Evolutionary conservation across 2,329 filamentous ascomycete species (phyloP), one percentile per base, ranked within the genome.

Genomic region (Penicillium sp.): DNA sequence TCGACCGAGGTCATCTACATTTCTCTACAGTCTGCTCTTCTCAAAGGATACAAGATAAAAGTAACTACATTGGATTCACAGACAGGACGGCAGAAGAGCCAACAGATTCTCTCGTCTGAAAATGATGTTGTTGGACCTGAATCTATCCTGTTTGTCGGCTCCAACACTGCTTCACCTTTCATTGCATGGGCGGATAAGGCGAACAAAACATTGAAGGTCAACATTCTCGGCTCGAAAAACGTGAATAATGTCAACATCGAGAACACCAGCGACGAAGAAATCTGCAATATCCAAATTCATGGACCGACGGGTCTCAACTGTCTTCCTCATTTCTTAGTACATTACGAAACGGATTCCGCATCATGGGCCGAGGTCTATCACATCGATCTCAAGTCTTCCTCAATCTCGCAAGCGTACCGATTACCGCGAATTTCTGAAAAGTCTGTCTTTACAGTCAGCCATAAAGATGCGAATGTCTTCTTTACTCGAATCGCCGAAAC

Each of bases 301-400:
- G 89, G 89, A 1, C 88, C 91, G 16, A 85, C 86, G 62, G 79
- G 87, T 55, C 75, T 84, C 28, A 88, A 89, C 66, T 87, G 89
- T 3, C 79, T 85, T 47, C 80, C 90, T 38, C 91, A 96, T 75
- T 95, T 97, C 75, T 77, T 97, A 30, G 88, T 96, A 5, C 89
- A 96, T 64, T 91, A 85, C 64, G 81, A 86, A 64, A 90, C 90
- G 0, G 79, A 79, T 35, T 77, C 77, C 2, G 85, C 85, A 18
- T 89, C 92, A 68, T 90, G 89, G 78, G 93, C 88, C 3, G 88
- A 95, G 60, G 87, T 97, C 28, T 97, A 88, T 68, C 90, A 96
- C 65, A 82, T 95, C 58, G 83, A 96, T 63, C 72, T 90, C 52
- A 87, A 87, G 74, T 86, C 80, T 58, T 83, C 80, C 54, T 82